A percentile compares a stretch with the other conserved stretches of the same genome.
phyloP scores from a whole-genome alignment of 1,284 basidiomycete species.

The Hemileia vastatrix region DNA sequence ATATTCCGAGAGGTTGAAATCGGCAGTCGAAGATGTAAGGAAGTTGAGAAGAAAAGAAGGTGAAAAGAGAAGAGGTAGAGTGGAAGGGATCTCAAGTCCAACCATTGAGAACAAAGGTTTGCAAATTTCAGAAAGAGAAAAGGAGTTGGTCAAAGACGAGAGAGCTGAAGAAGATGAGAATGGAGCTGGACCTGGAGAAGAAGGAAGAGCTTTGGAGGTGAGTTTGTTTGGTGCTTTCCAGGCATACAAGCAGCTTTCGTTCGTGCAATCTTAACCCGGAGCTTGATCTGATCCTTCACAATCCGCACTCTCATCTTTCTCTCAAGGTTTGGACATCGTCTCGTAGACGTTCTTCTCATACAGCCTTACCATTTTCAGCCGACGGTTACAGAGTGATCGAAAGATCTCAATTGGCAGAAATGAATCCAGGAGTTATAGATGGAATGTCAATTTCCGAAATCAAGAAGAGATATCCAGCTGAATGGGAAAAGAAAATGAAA shows the following conservation, averaged over 20 bases:
- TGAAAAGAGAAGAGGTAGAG: slow-evolving; percentile 24
- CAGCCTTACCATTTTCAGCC: slow-evolving; percentile 84
- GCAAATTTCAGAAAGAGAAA: slow-evolving; percentile 13
- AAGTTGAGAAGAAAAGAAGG: slow-evolving; percentile 27
- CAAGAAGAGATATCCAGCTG: slow-evolving; percentile 76
- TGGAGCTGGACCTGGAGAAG: slow-evolving; percentile 53
- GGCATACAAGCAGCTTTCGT: not conserved
- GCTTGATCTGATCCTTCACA: no score
- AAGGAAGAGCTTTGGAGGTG: slow-evolving; percentile 58
- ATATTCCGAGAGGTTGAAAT: slow-evolving; percentile 60
- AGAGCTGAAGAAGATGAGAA: slow-evolving; percentile 53
- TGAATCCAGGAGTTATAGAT: slow-evolving; percentile 89
- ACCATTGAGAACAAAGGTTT: slow-evolving; percentile 18
- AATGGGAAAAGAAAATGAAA: slow-evolving; percentile 80
- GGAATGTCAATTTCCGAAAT: slow-evolving; percentile 84
- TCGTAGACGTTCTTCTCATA: slow-evolving; percentile 80
- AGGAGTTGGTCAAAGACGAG: slow-evolving; percentile 52
- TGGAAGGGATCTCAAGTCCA: slow-evolving; percentile 6
- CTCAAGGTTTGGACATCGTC: slow-evolving; percentile 90
- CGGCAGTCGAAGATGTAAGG: slow-evolving; percentile 37
- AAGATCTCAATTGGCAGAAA: slow-evolving; percentile 91
- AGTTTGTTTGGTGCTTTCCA: not conserved
- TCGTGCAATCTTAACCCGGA: no score
- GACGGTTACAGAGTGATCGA: slow-evolving; percentile 63
- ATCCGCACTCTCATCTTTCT: slow-evolving; percentile 6